Base-by-base conservation (phyloP, 202 grass and related monocot species). In the Dendrocalamus latiflorus region DNA sequence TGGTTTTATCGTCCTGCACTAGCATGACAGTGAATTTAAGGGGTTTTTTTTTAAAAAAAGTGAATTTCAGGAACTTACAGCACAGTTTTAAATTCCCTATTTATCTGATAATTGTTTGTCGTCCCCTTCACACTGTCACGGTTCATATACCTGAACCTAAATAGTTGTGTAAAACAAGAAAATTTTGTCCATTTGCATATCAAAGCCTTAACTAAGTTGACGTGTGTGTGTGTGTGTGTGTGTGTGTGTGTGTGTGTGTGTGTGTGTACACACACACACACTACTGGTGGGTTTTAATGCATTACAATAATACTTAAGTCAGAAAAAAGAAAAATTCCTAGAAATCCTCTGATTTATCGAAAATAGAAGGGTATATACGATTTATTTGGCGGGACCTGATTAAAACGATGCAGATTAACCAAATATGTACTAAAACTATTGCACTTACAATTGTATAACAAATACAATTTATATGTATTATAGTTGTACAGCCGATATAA, bases 391-490 rank as follows among this genome's bases (percentile, higher is more conserved):
- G 18, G 11, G 1, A n/a, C 17, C 20, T 85, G 17, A 85, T 44
- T 54, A 60, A 20, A 11, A 41, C 22, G 5, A 22, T 74, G 16
- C 16, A 21, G 12, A 43, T 45, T 56, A 79, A 73, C 16, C 59
- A 66, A 63, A 72, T 64, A 85, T 12, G 18, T 73, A 79, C 22
- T 55, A 65, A 15, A 72, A 74, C 58, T 83, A n/a, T 50, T 54
- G 21, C 65, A 49, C 47, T 11, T 21, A 11, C 18, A 53, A 21
- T 75, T 43, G 37, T 66, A 54, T 37, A 30, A 74, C 21, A 3
- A 20, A 44, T 73, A 74, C 28, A 73, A 36, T 22, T 70, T 70
- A 28, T 70, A 9, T 49, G 43, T 49, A 24, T 49, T 47, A 70
- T 48, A 47, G 24, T 25, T 70, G 22, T 49, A 18, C 43, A 24